A percentile compares a stretch with the other conserved stretches of the same genome.
Conservation (phyloP, 345 rosid species). For the Excoecaria cochinchinensis region DNA sequence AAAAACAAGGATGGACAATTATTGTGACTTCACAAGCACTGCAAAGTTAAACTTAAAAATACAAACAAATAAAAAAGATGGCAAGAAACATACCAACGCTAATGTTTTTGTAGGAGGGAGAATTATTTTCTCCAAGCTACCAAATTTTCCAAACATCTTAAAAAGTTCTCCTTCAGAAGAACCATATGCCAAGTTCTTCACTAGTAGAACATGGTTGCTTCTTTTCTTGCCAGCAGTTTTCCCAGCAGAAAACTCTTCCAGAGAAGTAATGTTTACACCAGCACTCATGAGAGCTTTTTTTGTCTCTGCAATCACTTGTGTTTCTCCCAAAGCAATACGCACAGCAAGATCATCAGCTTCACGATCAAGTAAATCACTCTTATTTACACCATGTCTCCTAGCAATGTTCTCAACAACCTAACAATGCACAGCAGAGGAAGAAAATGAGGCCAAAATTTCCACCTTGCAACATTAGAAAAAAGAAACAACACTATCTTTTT, state of each 20-base stretch:
- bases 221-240: conserved; percentile 58
- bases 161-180: conserved; percentile 79
- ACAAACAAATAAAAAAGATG: not conserved
- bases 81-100: conserved; percentile 63
- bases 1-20: not conserved
- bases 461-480: not conserved
- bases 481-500: not conserved
- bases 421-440: not conserved
- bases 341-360: conserved; percentile 94
- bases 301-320: conserved; percentile 91
- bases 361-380: conserved; percentile 87
- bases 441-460: not conserved
- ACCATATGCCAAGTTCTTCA: conserved; percentile 89
- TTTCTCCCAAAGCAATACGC: conserved; percentile 93
- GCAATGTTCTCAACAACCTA: conserved; percentile 87
- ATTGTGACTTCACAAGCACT: not conserved
- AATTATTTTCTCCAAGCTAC: conserved; percentile 73
- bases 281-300: conserved; percentile 75
- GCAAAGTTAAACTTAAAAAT: not conserved
- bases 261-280: conserved; percentile 67
- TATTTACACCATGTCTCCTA: conserved; percentile 78
- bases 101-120: conserved; percentile 86
- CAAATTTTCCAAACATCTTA: conserved; percentile 81
- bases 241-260: conserved; percentile 70
- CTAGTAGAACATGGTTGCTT: conserved; percentile 81